phyloP scores from a whole-genome alignment of 2,329 filamentous ascomycete genomes.

The Verruconis gallopava region DNA sequence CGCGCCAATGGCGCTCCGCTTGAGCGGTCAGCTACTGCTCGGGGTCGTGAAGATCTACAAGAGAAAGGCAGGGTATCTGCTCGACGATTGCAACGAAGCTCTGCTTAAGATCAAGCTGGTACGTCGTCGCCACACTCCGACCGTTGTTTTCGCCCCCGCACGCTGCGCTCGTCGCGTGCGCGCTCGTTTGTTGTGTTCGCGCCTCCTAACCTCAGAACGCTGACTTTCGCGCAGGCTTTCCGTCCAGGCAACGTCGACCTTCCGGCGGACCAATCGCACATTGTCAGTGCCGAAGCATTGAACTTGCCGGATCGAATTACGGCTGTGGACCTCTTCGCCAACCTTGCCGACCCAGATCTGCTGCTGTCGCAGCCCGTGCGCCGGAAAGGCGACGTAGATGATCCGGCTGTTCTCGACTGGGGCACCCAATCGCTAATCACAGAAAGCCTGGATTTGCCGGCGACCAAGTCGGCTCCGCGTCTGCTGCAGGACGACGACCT shows the following conservation, averaged over 20 bases:
- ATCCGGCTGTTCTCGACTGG: conserved; percentile 34
- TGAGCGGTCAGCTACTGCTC: conserved; percentile 86
- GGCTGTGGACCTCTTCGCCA: conserved; percentile 72
- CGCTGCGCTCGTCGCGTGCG: too few species aligned
- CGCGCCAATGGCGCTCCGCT: conserved; percentile 83
- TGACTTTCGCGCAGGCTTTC: conserved; percentile 56
- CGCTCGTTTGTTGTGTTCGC: too few species aligned
- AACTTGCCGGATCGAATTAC: conserved; percentile 88
- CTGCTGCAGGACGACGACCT: conserved; percentile 12
- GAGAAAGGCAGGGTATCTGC: conserved; percentile 85
- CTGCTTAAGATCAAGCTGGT: conserved; percentile 99
- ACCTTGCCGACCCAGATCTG: conserved; percentile 70
- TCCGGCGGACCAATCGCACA: conserved; percentile 60
- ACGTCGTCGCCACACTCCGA: conserved; percentile 12
- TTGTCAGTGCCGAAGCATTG: conserved; percentile 72
- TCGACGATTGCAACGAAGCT: conserved; percentile 96
- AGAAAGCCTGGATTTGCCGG: conserved; percentile 44
- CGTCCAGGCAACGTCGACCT: conserved; percentile 93
- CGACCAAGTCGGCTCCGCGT: conserved; percentile 30
- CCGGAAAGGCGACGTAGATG: neutral
- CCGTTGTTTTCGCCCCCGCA: neutral
- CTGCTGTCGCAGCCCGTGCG: conserved; percentile 60
- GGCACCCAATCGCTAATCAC: conserved; percentile 67
- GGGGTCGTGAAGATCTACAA: conserved; percentile 97
- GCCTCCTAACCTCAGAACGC: too few species aligned